Evolutionary conservation across 345 rosid genomes (phyloP).

Genomic region (Citrus medica): DNA sequence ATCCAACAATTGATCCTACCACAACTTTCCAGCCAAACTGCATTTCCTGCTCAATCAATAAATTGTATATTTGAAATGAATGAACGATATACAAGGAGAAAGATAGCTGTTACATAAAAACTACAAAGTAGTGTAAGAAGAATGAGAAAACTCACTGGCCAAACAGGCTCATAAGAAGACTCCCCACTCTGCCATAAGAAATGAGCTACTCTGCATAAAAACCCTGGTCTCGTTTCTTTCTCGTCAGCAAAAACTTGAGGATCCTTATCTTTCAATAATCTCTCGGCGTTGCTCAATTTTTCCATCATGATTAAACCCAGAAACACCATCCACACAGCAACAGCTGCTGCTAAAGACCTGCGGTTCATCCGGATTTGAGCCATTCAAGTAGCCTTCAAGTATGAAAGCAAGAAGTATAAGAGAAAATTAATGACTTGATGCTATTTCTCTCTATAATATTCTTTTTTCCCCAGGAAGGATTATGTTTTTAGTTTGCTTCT

Average conservation of each 20-base stretch:
- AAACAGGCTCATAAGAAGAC: constrained; percentile 60
- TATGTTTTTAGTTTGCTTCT: neutral
- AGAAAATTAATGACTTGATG: neutral
- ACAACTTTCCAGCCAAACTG: constrained; percentile 52
- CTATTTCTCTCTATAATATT: too few species aligned
- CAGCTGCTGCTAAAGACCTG: constrained; percentile 16
- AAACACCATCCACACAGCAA: constrained; percentile 17
- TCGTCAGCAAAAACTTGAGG: constrained; percentile 6
- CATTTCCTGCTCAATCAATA: constrained; percentile 46
- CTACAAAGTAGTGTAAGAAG: neutral
- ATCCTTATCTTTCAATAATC: constrained; percentile 30
- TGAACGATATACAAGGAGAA: neutral
- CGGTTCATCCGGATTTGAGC: constrained; percentile 15
- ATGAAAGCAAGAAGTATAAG: neutral
- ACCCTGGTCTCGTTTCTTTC: constrained; percentile 5
- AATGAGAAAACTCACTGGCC: constrained; percentile 54
- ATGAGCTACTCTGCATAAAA: constrained; percentile 27
- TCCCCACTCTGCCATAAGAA: constrained; percentile 60
- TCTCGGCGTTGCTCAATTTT: constrained; percentile 35
- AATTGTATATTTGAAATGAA: neutral
- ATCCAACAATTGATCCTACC: constrained; percentile 55
- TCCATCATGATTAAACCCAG: constrained; percentile 24
- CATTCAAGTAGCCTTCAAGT: constrained; percentile 14
- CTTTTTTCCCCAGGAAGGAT: too few species aligned
- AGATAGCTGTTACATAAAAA: neutral